Conservation (phyloP, 2,329 filamentous ascomycete species). For the Sporothrix curviconia region DNA sequence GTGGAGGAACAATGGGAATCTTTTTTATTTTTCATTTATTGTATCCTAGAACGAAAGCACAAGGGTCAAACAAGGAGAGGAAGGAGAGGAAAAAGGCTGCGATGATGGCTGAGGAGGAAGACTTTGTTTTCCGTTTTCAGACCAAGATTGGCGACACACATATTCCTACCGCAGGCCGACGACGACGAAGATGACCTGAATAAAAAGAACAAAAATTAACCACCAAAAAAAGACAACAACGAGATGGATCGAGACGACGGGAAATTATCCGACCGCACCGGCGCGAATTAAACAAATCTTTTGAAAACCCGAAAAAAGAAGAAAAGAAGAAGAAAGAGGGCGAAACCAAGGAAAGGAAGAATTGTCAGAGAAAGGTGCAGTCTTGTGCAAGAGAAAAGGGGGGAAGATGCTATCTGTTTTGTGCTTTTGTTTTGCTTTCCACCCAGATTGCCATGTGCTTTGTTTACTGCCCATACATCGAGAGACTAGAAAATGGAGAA, state of each 20-base stretch:
- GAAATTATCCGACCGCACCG: too few species aligned
- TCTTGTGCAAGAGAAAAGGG: background rate
- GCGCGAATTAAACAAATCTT: too few species aligned
- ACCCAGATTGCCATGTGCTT: background rate
- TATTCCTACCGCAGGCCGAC: background rate
- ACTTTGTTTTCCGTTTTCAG: too few species aligned
- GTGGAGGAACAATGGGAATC: background rate
- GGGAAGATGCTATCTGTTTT: background rate
- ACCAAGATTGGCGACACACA: background rate
- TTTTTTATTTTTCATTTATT: background rate
- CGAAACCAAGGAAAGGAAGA: too few species aligned
- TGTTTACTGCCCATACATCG: background rate
- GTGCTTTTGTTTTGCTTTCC: background rate
- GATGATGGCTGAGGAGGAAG: background rate
- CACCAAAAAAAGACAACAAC: background rate
- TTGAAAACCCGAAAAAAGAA: background rate
- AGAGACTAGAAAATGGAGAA: too few species aligned
- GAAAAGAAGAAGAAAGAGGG: background rate
- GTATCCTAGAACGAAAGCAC: too few species aligned
- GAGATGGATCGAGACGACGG: too few species aligned
- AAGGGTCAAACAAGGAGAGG: background rate
- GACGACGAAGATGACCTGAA: background rate
- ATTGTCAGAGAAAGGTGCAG: conserved; percentile 3
- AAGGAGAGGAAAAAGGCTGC: background rate
- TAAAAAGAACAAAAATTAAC: background rate